Evolutionary conservation across 768 basidiomycete species (phyloP).

Genomic region (Mycena venus): DNA sequence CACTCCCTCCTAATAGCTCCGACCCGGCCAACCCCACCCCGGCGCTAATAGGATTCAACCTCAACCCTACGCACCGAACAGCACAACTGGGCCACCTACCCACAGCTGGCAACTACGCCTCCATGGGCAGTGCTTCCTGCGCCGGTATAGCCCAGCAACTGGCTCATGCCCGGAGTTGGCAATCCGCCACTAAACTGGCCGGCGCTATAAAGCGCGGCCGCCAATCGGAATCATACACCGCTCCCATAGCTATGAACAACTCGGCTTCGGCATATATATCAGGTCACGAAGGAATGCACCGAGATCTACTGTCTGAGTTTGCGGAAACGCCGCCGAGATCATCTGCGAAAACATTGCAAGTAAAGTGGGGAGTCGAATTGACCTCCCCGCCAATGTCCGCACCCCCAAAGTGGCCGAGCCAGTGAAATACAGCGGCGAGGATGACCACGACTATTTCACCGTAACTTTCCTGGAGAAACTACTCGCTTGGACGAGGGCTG

Average conservation of each 20-base stretch:
- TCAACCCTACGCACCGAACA: neutral
- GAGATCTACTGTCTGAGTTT: neutral
- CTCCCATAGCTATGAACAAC: neutral
- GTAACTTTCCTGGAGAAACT: slow-evolving; percentile 3
- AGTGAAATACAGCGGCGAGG: neutral
- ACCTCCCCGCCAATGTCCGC: neutral
- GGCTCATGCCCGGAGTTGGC: neutral
- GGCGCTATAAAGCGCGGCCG: too few relatives aligned
- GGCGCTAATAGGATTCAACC: neutral
- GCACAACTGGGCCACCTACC: neutral
- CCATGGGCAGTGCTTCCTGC: neutral
- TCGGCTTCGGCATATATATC: neutral
- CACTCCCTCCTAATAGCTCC: neutral
- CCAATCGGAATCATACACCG: too few relatives aligned
- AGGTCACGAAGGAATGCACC: neutral
- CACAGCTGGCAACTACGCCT: neutral
- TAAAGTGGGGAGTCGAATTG: neutral
- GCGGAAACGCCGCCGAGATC: neutral
- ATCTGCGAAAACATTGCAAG: neutral
- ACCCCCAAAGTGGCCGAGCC: neutral
- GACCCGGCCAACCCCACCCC: neutral
- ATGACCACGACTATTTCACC: neutral
- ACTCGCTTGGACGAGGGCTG: neutral
- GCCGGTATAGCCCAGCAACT: neutral
- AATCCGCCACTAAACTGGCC: too few relatives aligned